Evolutionary conservation across 2,329 filamentous ascomycete genomes (phyloP).

Genomic region (Aspergillus niger): DNA sequence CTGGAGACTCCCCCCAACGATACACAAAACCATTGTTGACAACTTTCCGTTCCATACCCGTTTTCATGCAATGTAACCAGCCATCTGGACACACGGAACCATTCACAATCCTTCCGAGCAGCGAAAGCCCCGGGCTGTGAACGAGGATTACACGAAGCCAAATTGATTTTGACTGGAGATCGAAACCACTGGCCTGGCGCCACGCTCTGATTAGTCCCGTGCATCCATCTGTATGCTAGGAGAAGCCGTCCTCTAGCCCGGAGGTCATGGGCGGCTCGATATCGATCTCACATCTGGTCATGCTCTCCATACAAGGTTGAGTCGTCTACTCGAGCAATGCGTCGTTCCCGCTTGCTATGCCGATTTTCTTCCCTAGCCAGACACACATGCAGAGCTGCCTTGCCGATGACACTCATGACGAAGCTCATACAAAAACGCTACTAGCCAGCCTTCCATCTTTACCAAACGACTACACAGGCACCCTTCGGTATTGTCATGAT

Average conservation of each 20-base stretch:
- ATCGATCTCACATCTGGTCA: neutral
- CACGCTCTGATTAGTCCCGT: neutral
- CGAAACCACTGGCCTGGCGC: neutral
- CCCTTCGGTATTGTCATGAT: neutral
- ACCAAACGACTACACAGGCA: neutral
- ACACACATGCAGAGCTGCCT: neutral
- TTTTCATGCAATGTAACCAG: constrained; percentile 25
- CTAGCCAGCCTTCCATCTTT: neutral
- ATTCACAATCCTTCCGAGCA: constrained; percentile 5
- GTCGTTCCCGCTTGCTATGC: neutral
- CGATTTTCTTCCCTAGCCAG: neutral
- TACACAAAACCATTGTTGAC: constrained; percentile 11
- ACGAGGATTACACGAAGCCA: constrained; percentile 10
- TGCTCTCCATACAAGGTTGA: neutral
- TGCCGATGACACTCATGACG: neutral
- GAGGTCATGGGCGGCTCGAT: neutral
- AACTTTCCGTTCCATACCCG: constrained; percentile 7
- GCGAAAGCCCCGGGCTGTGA: constrained; percentile 2
- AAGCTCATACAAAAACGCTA: neutral
- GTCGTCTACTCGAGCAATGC: neutral
- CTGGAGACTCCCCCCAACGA: neutral
- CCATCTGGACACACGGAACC: constrained; percentile 13
- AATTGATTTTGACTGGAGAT: constrained; percentile 1
- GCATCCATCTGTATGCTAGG: neutral
- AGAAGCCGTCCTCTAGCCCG: neutral